Evolutionary conservation across 306 rosid genomes (phyloP), one percentile per base, ranked within the genome.

Genomic region (Vicia villosa): DNA sequence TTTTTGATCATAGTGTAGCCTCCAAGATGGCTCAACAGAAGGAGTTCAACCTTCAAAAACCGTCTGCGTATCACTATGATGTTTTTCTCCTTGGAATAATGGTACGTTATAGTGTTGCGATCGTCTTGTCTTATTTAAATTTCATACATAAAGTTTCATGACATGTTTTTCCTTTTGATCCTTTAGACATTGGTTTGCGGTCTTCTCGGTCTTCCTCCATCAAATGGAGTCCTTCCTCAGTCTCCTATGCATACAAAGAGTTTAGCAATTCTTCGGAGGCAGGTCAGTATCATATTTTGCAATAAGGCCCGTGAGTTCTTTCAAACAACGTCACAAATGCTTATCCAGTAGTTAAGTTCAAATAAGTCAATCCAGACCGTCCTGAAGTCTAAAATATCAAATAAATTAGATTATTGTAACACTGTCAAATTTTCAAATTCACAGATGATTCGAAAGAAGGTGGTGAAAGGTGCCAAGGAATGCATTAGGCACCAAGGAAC

Each of bases 181-280:
- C 57, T 49, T 16, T 67, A 92, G 98, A 92, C 98, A 6, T 45
- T 92, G 30, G 67, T 83, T 65, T 88, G 96, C 13, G 98, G 98
- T 26, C 22, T 93, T 67, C 79, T 93, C 34, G 98, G 97, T 54
- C 83, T 93, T 65, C 98, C 98, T 77, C 98, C 98, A 24, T 79
- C 93, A 19, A 93, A 93, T 68, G 98, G 98, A 20, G 98, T 90
- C 37, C 85, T 93, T 65, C 98, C 98, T 32, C 98, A 93, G 79
- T 85, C 98, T 6, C 98, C 98, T 38, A 88, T 93, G 98, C 98
- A 93, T 82, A 86, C 98, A 20, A 90, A 90, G 84, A 90, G 96
- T 77, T 86, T 93, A 26, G 96, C 96, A 13, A 85, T 81, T 74
- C 91, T 90, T 10, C 85, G 75, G 60, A 85, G 75, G 61, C 90